These are phyloP conservation scores for Cladophialophora immunda DNA, from an alignment of 2,329 filamentous ascomycete species.

Conservation along the genomic window DNA sequence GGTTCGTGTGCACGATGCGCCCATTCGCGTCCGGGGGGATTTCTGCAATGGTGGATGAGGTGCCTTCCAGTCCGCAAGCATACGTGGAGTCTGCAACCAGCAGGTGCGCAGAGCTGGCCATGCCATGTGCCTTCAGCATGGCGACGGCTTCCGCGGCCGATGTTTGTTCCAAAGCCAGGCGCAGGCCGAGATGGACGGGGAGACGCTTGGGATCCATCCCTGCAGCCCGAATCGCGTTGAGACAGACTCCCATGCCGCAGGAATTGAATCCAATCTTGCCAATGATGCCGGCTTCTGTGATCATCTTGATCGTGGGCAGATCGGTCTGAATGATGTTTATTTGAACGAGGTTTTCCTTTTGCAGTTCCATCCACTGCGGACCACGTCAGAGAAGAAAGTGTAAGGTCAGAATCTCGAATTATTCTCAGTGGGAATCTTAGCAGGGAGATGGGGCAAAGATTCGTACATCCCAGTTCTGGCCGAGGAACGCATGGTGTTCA, in stretches of 20 bases:
- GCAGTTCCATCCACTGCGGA: conserved; percentile 53
- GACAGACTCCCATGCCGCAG: conserved; percentile 60
- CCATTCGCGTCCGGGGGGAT: conserved; percentile 47
- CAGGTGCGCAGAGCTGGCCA: conserved; percentile 63
- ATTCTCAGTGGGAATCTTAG: neutral
- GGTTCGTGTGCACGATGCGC: conserved; percentile 55
- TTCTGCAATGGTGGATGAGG: conserved; percentile 36
- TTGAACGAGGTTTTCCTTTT: conserved; percentile 60
- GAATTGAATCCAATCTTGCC: conserved; percentile 53
- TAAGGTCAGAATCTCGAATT: neutral
- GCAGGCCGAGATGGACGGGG: conserved; percentile 64
- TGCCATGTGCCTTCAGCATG: conserved; percentile 56
- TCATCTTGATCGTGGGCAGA: conserved; percentile 60
- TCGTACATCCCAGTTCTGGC: conserved; percentile 64
- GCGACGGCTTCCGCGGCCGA: conserved; percentile 57
- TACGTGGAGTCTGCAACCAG: conserved; percentile 58
- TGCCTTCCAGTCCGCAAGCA: conserved; percentile 60
- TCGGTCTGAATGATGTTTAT: conserved; percentile 55
- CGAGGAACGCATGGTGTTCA: conserved; percentile 49
- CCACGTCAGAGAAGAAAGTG: too few species aligned
- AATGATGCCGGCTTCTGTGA: conserved; percentile 61
- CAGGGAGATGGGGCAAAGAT: conserved; percentile 4
- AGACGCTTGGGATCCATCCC: conserved; percentile 57
- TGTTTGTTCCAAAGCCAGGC: conserved; percentile 58
- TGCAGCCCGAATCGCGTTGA: conserved; percentile 63